Conservation (phyloP, 1,139 yeast genomes). For the Yamadazyma conglobata region DNA sequence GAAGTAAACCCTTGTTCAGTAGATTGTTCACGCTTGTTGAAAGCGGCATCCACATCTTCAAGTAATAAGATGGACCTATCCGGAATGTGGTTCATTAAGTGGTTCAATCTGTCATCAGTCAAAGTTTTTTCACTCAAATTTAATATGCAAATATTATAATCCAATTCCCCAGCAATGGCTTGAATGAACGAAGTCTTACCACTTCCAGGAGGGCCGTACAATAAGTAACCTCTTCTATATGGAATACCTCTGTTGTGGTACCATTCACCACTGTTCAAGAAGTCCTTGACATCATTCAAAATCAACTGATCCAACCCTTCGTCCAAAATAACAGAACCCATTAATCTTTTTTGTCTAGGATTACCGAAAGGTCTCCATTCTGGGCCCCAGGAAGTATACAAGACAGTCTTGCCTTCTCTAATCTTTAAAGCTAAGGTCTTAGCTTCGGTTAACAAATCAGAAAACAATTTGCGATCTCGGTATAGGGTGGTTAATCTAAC, state of each 20-base stretch:
- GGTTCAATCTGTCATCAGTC: constrained; percentile 92
- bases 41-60: constrained; percentile 97
- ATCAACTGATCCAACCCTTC: constrained; percentile 65
- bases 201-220: constrained; percentile 98
- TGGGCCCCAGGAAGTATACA: constrained; percentile 94
- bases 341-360: constrained; percentile 81
- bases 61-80: constrained; percentile 77
- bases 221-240: constrained; percentile 87
- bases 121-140: constrained; percentile 86
- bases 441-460: constrained; percentile 78
- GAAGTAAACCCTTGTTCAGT: constrained; percentile 72
- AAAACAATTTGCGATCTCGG: constrained; percentile 70
- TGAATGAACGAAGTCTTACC: constrained; percentile 96
- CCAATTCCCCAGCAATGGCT: constrained; percentile 94
- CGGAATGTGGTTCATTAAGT: constrained; percentile 94
- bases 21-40: constrained; percentile 73
- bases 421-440: constrained; percentile 76
- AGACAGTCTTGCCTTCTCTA: constrained; percentile 90
- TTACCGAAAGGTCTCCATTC: constrained; percentile 99
- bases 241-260: constrained; percentile 96
- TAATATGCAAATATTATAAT: constrained; percentile 89
- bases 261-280: constrained; percentile 80
- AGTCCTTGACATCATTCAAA: constrained; percentile 72
- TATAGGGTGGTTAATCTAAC: constrained; percentile 87
- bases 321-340: constrained; percentile 85